Conservation (phyloP, 2,329 filamentous ascomycete genomes). For the Aspergillus sp. region DNA sequence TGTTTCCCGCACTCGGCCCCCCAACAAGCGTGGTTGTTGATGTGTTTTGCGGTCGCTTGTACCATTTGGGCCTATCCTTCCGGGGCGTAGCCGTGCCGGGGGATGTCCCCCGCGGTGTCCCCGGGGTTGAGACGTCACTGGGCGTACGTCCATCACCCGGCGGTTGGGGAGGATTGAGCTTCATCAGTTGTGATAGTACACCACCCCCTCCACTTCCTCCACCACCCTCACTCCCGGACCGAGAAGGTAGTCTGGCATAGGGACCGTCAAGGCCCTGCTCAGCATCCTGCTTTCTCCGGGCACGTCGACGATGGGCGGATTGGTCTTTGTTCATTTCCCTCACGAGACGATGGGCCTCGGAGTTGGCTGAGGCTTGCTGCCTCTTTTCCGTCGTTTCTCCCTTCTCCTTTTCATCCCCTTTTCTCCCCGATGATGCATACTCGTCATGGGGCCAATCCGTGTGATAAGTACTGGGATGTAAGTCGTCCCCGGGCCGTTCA, state of each 20-base stretch:
- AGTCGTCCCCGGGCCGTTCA: conserved; percentile 17
- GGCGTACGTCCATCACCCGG: conserved; percentile 5
- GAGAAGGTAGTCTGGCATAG: too few species aligned
- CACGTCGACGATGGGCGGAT: conserved; percentile 12
- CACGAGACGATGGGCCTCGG: conserved; percentile 26
- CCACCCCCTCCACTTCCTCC: conserved; percentile 16
- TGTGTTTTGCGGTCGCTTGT: conserved; percentile 21
- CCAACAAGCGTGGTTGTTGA: conserved; percentile 19
- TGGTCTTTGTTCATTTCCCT: conserved; percentile 24
- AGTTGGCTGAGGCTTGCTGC: conserved; percentile 14
- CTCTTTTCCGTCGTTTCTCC: conserved; percentile 23
- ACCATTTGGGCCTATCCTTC: conserved; percentile 22
- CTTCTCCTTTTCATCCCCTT: conserved; percentile 20
- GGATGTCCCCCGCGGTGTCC: neutral
- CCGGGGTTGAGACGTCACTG: conserved; percentile 6
- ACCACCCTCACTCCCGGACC: too few species aligned
- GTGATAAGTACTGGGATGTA: conserved; percentile 17
- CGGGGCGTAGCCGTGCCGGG: conserved; percentile 3
- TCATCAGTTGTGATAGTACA: conserved; percentile 25
- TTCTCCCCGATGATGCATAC: conserved; percentile 5
- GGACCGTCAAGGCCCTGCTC: conserved; percentile 3
- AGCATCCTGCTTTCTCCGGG: conserved; percentile 2
- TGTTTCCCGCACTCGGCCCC: conserved; percentile 1
- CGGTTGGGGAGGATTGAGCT: conserved; percentile 11
- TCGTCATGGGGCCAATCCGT: conserved; percentile 9